phyloP scores from a whole-genome alignment of 139 green algal species.

The Desmodesmus armatus region DNA sequence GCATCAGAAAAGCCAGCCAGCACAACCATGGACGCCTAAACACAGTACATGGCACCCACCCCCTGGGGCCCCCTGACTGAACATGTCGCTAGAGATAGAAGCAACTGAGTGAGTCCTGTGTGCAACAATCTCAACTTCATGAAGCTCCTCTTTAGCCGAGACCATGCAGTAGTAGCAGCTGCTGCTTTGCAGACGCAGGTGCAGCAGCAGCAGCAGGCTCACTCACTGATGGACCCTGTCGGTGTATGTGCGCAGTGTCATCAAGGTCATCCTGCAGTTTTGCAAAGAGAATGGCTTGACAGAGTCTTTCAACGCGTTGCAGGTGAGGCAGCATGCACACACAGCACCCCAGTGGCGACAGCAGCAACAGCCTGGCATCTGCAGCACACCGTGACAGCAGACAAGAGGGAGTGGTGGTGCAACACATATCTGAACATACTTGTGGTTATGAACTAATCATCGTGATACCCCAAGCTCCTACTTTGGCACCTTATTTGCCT shows the following conservation, averaged over 20 bases:
- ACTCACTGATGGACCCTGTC: neutral
- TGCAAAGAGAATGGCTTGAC: conserved; percentile 95
- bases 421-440: no score
- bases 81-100: conserved; percentile 90
- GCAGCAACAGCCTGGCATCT: neutral
- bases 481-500: no score
- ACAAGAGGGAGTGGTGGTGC: no score
- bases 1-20: no score
- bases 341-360: neutral
- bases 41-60: neutral
- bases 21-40: no score
- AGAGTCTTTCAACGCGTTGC: conserved; percentile 90
- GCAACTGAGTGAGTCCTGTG: conserved; percentile 82
- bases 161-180: no score
- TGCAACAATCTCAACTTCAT: no score
- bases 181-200: neutral
- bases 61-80: neutral
- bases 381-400: no score
- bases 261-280: conserved; percentile 98
- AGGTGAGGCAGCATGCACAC: conserved; percentile 59
- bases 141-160: no score
- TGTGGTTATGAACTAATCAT: no score
- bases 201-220: neutral
- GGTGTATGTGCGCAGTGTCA: conserved; percentile 79
- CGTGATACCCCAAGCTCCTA: no score